Conservation (phyloP, 2,329 filamentous ascomycete genomes). For the Penicillium concentricum region DNA sequence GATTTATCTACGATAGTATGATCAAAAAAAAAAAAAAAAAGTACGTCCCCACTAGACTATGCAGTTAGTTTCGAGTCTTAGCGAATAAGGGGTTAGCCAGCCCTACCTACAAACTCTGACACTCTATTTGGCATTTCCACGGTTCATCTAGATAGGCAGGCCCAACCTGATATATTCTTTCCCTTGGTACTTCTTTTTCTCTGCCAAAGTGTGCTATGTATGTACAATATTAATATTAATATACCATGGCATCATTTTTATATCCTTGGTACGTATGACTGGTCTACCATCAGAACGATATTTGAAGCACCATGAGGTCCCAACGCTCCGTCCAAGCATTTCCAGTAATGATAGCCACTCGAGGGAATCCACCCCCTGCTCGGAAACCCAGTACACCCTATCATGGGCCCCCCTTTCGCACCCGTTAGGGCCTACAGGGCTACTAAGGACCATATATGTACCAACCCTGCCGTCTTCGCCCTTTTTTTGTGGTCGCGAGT, state of each 20-base stretch:
- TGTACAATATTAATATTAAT: no score
- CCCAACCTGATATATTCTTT: neutral
- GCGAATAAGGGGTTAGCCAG: conserved; percentile 23
- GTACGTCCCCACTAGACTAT: conserved; percentile 13
- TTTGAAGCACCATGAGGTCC: conserved; percentile 4
- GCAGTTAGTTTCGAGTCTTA: conserved; percentile 22
- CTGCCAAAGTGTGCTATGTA: no score
- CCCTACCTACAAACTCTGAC: conserved; percentile 8
- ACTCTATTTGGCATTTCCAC: conserved; percentile 1
- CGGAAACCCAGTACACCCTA: conserved; percentile 12
- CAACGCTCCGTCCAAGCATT: conserved; percentile 15
- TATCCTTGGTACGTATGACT: neutral
- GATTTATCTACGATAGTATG: conserved; percentile 5
- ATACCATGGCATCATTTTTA: neutral
- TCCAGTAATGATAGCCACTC: conserved; percentile 26
- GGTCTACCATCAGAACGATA: conserved; percentile 8
- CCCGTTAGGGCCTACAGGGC: conserved; percentile 10
- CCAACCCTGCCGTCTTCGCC: conserved; percentile 13
- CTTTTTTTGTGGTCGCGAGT: conserved; percentile 7
- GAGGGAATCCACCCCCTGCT: conserved; percentile 13
- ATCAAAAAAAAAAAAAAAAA: neutral
- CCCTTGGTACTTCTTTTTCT: neutral
- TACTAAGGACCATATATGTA: conserved; percentile 1
- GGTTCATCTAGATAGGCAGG: neutral
- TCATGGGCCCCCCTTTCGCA: conserved; percentile 16